Conservation (phyloP, 805 yeast genomes). For the Myxozyma kluyveri region DNA sequence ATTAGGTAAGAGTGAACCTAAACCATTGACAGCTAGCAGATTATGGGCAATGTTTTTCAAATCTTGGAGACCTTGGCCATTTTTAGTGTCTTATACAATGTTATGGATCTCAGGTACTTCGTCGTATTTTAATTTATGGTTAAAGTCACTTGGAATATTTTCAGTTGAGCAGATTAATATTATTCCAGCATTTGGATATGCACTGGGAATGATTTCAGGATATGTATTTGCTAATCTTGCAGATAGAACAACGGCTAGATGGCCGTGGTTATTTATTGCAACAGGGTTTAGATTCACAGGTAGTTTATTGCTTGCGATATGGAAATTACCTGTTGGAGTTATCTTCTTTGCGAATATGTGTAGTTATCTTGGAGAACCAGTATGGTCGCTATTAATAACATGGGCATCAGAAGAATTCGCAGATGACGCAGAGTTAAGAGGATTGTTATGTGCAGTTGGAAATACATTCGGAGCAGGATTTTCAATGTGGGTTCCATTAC, state of each 20-base stretch:
- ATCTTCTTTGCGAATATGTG: constrained; percentile 25
- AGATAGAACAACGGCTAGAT: constrained; percentile 29
- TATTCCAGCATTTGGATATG: constrained; percentile 40
- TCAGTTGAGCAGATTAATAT: constrained; percentile 35
- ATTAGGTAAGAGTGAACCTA: constrained; percentile 19
- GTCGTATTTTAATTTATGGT: constrained; percentile 37
- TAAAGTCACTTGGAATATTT: constrained; percentile 34
- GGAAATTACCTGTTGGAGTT: constrained; percentile 20
- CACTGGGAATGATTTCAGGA: constrained; percentile 36
- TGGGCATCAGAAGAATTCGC: constrained; percentile 27
- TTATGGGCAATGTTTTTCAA: constrained; percentile 22
- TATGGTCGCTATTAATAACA: constrained; percentile 24
- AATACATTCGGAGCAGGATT: constrained; percentile 20
- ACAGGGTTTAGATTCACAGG: constrained; percentile 19
- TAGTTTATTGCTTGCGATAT: constrained; percentile 19
- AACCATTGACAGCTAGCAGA: constrained; percentile 10
- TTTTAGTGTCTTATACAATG: constrained; percentile 24
- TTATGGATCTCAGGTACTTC: constrained; percentile 23
- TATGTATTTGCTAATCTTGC: constrained; percentile 36
- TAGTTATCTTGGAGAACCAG: constrained; percentile 23
- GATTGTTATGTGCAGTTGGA: constrained; percentile 21
- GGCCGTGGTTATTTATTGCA: constrained; percentile 26
- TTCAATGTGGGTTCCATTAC: constrained; percentile 20
- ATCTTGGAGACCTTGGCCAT: constrained; percentile 28
- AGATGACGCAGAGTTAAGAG: constrained; percentile 27